Conservation (phyloP, 352 stramenopile species). For the Globisporangium orthogonon region DNA sequence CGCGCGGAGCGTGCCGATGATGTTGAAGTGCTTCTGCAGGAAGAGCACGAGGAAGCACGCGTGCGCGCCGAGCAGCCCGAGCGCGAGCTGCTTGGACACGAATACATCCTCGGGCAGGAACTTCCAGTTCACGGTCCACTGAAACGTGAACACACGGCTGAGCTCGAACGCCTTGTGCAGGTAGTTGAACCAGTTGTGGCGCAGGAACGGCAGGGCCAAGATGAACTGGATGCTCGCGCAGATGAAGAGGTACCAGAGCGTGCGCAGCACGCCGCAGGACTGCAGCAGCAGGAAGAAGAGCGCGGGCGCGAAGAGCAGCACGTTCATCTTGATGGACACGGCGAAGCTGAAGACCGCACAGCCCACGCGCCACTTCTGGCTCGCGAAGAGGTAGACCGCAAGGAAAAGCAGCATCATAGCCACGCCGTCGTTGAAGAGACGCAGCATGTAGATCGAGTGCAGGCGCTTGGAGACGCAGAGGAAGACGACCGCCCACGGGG, state of each 20-base stretch:
- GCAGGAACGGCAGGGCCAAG: conserved; percentile 93
- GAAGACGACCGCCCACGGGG: conserved; percentile 86
- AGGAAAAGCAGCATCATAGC: conserved; percentile 95
- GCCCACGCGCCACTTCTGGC: conserved; percentile 80
- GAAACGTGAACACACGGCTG: conserved; percentile 96
- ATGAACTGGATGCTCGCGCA: conserved; percentile 91
- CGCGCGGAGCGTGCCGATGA: conserved; percentile 64
- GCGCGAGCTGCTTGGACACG: conserved; percentile 57
- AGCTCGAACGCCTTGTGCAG: conserved; percentile 97
- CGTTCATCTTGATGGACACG: conserved; percentile 99
- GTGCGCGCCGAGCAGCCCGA: conserved; percentile 51
- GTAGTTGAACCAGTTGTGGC: conserved; percentile 93
- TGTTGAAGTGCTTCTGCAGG: conserved; percentile 79
- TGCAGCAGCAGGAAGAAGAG: conserved; percentile 95
- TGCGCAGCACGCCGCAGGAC: conserved; percentile 71
- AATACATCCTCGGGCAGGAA: conserved; percentile 79
- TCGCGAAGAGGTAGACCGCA: conserved; percentile 85
- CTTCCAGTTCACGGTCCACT: conserved; percentile 99
- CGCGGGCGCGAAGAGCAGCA: conserved; percentile 95
- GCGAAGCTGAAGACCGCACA: conserved; percentile 94
- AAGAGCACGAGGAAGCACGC: conserved; percentile 71
- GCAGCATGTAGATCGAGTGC: conserved; percentile 98
- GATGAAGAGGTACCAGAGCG: conserved; percentile 84
- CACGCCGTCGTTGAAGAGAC: conserved; percentile 98
- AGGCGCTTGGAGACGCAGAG: conserved; percentile 93